These are phyloP conservation scores for Pinus albicaulis DNA, from an alignment of 75 land plant genomes.

Conservation along the genomic window DNA sequence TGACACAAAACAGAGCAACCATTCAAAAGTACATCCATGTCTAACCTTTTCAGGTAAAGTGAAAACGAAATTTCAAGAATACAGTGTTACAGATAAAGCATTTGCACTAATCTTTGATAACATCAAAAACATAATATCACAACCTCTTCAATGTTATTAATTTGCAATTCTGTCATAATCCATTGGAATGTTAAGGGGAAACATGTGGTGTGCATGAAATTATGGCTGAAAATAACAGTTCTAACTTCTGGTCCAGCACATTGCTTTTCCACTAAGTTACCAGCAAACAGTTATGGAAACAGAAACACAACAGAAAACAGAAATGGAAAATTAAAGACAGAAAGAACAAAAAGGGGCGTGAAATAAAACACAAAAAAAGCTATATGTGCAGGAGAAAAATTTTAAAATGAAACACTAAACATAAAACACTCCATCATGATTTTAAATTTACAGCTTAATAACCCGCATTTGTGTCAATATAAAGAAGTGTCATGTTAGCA, in stretches of 20 bases:
- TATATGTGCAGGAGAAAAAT: too few species aligned
- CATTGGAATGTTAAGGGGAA: not conserved
- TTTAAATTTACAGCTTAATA: too few species aligned
- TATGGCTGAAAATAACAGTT: not conserved
- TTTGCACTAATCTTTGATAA: not conserved
- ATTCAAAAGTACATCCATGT: not conserved
- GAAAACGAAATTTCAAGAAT: not conserved
- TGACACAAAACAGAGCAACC: slow-evolving; percentile 2
- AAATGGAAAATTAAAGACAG: too few species aligned
- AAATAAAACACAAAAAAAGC: too few species aligned
- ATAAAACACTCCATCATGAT: too few species aligned
- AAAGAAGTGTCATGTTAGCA: too few species aligned
- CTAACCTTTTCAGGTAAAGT: not conserved
- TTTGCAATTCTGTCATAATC: not conserved
- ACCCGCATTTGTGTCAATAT: too few species aligned
- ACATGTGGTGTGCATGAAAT: not conserved
- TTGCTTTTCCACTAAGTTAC: not conserved
- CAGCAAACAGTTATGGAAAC: too few species aligned
- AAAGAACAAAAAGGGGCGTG: too few species aligned
- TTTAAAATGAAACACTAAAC: too few species aligned
- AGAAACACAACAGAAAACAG: too few species aligned
- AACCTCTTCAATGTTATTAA: not conserved
- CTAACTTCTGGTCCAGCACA: not conserved
- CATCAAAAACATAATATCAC: not conserved
- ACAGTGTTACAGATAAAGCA: not conserved